Evolutionary conservation across 345 rosid genomes (phyloP), one percentile per base, ranked within the genome.

Genomic region (Citrus glauca): DNA sequence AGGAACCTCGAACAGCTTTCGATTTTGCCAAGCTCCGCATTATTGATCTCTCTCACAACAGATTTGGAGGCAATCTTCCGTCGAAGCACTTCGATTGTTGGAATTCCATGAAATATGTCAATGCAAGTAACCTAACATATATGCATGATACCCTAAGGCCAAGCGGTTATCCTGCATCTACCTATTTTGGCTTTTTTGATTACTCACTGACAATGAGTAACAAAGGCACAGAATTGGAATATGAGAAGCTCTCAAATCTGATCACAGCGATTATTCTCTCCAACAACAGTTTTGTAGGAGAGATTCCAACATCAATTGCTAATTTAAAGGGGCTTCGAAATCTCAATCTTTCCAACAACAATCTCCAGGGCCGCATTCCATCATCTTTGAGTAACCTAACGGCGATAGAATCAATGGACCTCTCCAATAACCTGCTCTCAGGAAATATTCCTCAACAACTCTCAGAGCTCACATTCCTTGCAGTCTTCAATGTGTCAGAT

Each of bases 21-120:
- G 32, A 9, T 0, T 81, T 84, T 56, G 50, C 28, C 0, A 53
- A 48, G n/a, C 17, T 82, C 9, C 74, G 22, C 25, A 74, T 81
- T n/a, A 59, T 81, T 25, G 81, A 79, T 37, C 56, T 50, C 20
- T 50, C 56, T 50, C 56, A 50, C 22, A 50, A 50, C 56, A 50
- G 56, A 50, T 17, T 50, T 17, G 22, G 20, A 1, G 82, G 85
- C 33, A 14, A 13, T 20, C 28, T 80, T 19, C 84, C 84, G 0
- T 35, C 77, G 1, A 33, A 75, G 0, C 28, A 62, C 42, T 82
- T 85, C 40, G 9, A 42, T 0, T 9, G 59, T 57, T 80, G 80
- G 84, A 75, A 59, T 57, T 77, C 82, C 64, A 80, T 78, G 80
- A 72, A 67, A 85, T 9, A 57, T 63, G 14, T 33, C 27, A 50